Evolutionary conservation across 352 stramenopile genomes (phyloP).

Genomic region (Nothophytophthora sp.): DNA sequence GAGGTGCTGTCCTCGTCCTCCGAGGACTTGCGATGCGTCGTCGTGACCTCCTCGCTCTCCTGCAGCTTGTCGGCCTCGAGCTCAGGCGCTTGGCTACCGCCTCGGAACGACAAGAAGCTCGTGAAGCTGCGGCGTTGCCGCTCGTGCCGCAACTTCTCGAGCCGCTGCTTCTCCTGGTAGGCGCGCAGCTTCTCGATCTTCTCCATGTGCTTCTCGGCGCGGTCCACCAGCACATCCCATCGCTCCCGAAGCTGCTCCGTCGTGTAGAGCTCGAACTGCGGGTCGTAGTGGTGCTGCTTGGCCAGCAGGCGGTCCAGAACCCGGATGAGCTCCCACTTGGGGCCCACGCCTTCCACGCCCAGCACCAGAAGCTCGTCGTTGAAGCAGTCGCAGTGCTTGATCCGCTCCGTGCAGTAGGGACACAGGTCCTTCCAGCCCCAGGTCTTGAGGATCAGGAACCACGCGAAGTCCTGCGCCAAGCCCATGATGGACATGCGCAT

Average conservation of each 20-base stretch:
- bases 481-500: constrained; percentile 60
- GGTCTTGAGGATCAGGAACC: constrained; percentile 58
- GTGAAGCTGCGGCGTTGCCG: constrained; percentile 35
- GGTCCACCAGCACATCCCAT: constrained; percentile 54
- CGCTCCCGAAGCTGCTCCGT: constrained; percentile 57
- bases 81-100: constrained; percentile 9
- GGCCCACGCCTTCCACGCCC: constrained; percentile 52
- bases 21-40: constrained; percentile 11
- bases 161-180: constrained; percentile 52
- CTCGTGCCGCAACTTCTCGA: constrained; percentile 30
- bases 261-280: constrained; percentile 61
- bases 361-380: constrained; percentile 69
- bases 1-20: constrained; percentile 22
- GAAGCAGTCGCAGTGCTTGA: constrained; percentile 69
- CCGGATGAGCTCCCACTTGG: constrained; percentile 71
- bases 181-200: constrained; percentile 57
- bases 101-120: constrained; percentile 28
- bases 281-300: constrained; percentile 39
- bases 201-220: constrained; percentile 54
- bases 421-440: constrained; percentile 66
- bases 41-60: constrained; percentile 4
- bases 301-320: constrained; percentile 52
- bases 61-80: constrained; percentile 9
- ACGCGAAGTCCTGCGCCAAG: constrained; percentile 45
- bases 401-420: constrained; percentile 64